Base-by-base conservation (phyloP, 495 filamentous ascomycete genomes). In the Viridothelium virens region DNA sequence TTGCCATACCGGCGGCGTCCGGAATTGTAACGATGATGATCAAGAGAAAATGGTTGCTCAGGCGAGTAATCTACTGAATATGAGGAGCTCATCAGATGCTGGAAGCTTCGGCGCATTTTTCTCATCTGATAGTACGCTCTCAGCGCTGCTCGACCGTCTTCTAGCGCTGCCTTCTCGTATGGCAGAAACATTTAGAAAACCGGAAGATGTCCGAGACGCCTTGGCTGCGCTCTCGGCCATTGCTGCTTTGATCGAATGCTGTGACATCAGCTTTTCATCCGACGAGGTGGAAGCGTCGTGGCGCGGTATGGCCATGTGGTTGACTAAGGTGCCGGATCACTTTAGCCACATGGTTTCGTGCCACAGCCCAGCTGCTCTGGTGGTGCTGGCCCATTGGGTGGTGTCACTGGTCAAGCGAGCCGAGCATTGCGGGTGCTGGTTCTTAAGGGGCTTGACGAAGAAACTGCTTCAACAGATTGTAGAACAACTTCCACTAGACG, bases 221-320 rank as follows among this genome's bases (percentile, higher is more conserved):
- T 33, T 74, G 14, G 65, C 68, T 2, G 66, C 65, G 2, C 46
- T 75, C 25, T 74, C 72, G 9, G 70, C 73, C 38, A 75, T 72
- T 56, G 50, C 56, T 18, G 39, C 64, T 47, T 67, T 75, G 10
- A 64, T 67, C 61, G 65, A 73, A 68, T 71, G 41, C 67, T 70
- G 65, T 56, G 61, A 44, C 37, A 37, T 34, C 10, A 65, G 67
- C 69, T 71, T 68, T 66, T 62, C 68, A 1, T 69, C 64, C 37
- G 53, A 69, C 50, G 64, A 66, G 18, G 38, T 56, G 33, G 65
- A 11, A 62, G 38, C 39, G 48, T 66, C 63, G 56, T 75, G 65
- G 64, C 62, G 41, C 36, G 66, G 62, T 5, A 69, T 70, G 68
- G 63, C 61, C 36, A 63, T 18, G 64, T 75, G 70, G 70, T 63